Evolutionary conservation across 208 protist species (phyloP).

Genomic region (Crithidia brevicula): DNA sequence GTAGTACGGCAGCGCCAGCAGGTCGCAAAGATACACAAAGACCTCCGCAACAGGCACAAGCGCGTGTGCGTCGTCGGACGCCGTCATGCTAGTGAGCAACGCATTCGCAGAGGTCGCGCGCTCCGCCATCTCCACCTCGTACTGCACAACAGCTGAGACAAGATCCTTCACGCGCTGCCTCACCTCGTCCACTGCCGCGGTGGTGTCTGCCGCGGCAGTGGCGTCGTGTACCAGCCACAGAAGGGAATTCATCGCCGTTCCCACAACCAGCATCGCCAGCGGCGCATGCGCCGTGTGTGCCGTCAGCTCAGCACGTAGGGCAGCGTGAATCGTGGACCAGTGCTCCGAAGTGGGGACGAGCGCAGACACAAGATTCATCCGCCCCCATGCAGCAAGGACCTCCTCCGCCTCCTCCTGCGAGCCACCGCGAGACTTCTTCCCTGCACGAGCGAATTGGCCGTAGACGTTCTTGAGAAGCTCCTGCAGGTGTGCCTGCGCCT

Average conservation of each 20-base stretch:
- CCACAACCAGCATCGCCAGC: conserved; percentile 44
- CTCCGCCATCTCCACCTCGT: conserved; percentile 20
- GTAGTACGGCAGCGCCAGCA: conserved; percentile 57
- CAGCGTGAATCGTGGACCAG: conserved; percentile 46
- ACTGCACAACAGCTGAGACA: conserved; percentile 26
- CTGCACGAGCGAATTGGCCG: conserved; percentile 38
- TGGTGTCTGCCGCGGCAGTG: background rate
- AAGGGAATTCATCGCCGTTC: conserved; percentile 49
- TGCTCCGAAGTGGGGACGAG: conserved; percentile 51
- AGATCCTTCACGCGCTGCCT: conserved; percentile 25
- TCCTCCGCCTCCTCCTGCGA: conserved; percentile 28
- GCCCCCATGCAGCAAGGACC: conserved; percentile 46
- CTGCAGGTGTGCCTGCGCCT: conserved; percentile 71
- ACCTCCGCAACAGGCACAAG: conserved; percentile 11
- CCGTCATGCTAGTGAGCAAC: too few relatives aligned
- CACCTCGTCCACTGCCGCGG: conserved; percentile 8
- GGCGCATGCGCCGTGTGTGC: conserved; percentile 19
- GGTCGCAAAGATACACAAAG: conserved; percentile 69
- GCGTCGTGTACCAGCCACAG: conserved; percentile 54
- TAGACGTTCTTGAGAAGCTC: conserved; percentile 62
- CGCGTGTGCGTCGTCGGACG: background rate
- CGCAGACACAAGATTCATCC: conserved; percentile 63
- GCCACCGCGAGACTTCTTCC: background rate
- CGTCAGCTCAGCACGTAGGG: conserved; percentile 14
- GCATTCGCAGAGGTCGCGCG: background rate